Evolutionary conservation across 75 land plant genomes (phyloP).

Genomic region (Chamaecyparis obtusa): DNA sequence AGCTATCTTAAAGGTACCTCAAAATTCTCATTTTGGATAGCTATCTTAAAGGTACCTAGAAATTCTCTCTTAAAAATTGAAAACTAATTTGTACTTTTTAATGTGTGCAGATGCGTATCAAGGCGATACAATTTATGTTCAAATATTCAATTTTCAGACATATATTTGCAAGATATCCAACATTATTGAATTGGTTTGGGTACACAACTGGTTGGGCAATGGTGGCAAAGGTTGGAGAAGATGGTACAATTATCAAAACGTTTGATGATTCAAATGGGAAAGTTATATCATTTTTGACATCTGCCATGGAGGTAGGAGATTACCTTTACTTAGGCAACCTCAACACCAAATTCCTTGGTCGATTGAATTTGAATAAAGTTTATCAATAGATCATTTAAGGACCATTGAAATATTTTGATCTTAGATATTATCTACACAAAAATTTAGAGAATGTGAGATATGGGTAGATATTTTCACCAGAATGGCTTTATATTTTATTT

Average conservation of each 20-base stretch:
- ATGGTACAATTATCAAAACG: slow-evolving; percentile 42
- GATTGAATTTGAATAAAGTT: slow-evolving; percentile 7
- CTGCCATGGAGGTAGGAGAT: slow-evolving; percentile 50
- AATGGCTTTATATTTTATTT: no score
- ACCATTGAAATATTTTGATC: no score
- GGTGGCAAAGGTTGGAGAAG: slow-evolving; percentile 50
- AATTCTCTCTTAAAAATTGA: background rate
- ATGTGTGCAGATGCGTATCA: slow-evolving; percentile 18
- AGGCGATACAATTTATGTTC: slow-evolving; percentile 22
- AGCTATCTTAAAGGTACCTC: slow-evolving; percentile 44
- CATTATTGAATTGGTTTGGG: slow-evolving; percentile 4
- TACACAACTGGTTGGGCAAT: slow-evolving; percentile 23
- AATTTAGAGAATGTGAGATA: no score
- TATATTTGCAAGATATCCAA: slow-evolving; percentile 28
- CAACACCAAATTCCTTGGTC: slow-evolving; percentile 49
- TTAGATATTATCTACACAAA: no score
- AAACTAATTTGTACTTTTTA: background rate
- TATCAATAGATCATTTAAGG: no score
- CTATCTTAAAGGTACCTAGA: no score
- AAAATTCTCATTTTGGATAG: no score
- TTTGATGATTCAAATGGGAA: slow-evolving; percentile 61
- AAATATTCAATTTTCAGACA: slow-evolving; percentile 13
- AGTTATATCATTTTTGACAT: slow-evolving; percentile 56
- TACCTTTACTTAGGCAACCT: slow-evolving; percentile 70
- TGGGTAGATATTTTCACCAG: no score